Percentiles rank a stretch among this genome's conserved stretches.
Conservation (phyloP, 108 stramenopile genomes). For the Stephanodiscus triporus region DNA sequence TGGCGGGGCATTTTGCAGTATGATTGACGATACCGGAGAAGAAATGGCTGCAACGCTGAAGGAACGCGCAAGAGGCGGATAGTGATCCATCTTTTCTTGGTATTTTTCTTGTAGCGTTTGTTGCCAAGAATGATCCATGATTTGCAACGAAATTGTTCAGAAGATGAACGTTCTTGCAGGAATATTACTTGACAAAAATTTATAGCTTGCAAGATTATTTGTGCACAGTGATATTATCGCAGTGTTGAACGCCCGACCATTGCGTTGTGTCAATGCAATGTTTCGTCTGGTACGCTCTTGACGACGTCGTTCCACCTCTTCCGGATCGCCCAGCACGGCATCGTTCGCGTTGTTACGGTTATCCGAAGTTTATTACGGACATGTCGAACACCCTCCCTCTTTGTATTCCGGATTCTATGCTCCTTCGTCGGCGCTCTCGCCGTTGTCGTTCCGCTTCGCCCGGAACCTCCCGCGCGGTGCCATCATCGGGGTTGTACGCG, state of each 20-base stretch:
- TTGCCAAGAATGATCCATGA: too few species aligned
- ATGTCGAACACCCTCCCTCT: not conserved
- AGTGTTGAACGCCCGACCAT: constrained; percentile 4
- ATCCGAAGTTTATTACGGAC: too few species aligned
- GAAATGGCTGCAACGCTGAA: constrained; percentile 48
- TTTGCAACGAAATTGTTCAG: too few species aligned
- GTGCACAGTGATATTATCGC: constrained; percentile 4
- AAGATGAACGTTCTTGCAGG: too few species aligned
- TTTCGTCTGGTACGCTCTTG: constrained; percentile 2
- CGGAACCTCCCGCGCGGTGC: not conserved
- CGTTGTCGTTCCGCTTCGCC: constrained; percentile 9
- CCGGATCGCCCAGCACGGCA: not conserved
- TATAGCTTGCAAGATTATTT: too few species aligned
- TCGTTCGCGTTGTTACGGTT: not conserved
- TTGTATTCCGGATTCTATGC: not conserved
- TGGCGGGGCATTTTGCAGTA: constrained; percentile 44
- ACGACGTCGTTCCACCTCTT: constrained; percentile 4
- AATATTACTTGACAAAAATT: too few species aligned
- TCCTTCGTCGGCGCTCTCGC: not conserved
- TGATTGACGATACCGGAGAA: constrained; percentile 62
- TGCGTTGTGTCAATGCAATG: constrained; percentile 1
- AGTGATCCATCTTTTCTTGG: too few species aligned
- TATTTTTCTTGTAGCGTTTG: too few species aligned
- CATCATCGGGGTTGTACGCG: not conserved
- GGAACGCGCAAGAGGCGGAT: constrained; percentile 18